Conservation (phyloP, 495 filamentous ascomycete genomes). For the Parathielavia appendiculata region DNA sequence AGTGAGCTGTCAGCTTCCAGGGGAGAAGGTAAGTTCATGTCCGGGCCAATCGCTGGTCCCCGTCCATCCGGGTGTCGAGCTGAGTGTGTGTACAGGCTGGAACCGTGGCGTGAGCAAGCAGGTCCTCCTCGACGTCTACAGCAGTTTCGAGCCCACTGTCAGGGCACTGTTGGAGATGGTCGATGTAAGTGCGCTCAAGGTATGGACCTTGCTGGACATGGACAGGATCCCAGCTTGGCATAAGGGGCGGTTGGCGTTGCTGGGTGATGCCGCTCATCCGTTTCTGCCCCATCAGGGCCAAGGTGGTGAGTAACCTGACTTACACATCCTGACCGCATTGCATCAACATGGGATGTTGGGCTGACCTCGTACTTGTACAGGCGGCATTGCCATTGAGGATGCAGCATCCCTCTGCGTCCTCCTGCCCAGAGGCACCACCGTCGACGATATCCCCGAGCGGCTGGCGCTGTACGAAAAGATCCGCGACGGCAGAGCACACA, state of each 20-base stretch:
- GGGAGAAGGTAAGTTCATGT: not conserved
- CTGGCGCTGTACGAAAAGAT: conserved; percentile 50
- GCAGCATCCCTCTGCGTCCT: conserved; percentile 48
- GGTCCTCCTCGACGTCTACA: conserved; percentile 44
- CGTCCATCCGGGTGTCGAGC: too few species aligned
- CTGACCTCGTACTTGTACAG: conserved; percentile 14
- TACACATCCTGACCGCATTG: too few species aligned
- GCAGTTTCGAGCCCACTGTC: conserved; percentile 44
- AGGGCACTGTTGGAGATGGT: conserved; percentile 42
- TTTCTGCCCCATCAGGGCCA: conserved; percentile 47
- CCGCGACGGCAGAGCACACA: conserved; percentile 24
- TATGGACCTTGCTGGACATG: conserved; percentile 57
- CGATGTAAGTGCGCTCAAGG: conserved; percentile 44
- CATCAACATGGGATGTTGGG: not conserved
- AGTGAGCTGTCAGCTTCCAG: conserved; percentile 32
- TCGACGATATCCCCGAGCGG: conserved; percentile 41
- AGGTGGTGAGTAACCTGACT: conserved; percentile 31
- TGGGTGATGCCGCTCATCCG: conserved; percentile 61
- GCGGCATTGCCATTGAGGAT: conserved; percentile 54
- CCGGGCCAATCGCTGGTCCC: not conserved
- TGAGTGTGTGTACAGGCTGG: too few species aligned
- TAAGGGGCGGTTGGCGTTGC: conserved; percentile 42
- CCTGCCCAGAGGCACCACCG: conserved; percentile 39
- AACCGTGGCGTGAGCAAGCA: conserved; percentile 42
- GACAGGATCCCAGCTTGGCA: conserved; percentile 48